Base-by-base conservation (phyloP, 306 rosid species). In the Heteromeles arbutifolia region DNA sequence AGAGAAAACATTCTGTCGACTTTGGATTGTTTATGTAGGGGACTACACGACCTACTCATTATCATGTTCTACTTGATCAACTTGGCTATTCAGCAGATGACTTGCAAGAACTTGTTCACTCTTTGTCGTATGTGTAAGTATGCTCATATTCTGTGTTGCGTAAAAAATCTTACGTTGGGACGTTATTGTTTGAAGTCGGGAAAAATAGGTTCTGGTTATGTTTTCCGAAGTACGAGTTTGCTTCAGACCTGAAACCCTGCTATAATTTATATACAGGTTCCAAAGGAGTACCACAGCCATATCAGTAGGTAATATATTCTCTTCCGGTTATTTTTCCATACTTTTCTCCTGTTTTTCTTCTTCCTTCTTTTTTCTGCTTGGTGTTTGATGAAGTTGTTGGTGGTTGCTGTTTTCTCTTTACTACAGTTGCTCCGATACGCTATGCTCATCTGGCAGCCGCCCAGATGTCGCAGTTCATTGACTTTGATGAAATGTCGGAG, bases 261-360 rank as follows among this genome's bases (percentile, higher is more conserved):
- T 28, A 6, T 26, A 19, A 63, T 28, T 29, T 63, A 2, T 63
- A 8, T 29, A 29, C 67, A 93, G 98, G 72, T 93, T 91, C 76
- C 97, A 94, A 86, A 81, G 97, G 78, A 94, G 98, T 79, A 94
- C 96, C 0, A 88, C 95, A 52, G 98, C 97, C 12, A 85, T 94
- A 19, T 94, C 98, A 64, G 89, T 94, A 5, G 98, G 98, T 93
- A 83, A 74, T 61, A 63, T 18, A 63, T 14, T 12, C 9, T 78
- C 13, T 25, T 31, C 65, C 11, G 6, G 6, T 4, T 59, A 11
- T 15, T 25, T 4, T 1, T 2, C 1, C 1, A 0, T 26, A 34
- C 1, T 62, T 8, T 62, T 8, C n/a, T n/a, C n/a, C n/a, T n/a
- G n/a, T n/a, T n/a, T n/a, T n/a, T n/a, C n/a, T n/a, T n/a, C n/a